Percentiles rank a stretch among this genome's conserved stretches.
Evolutionary conservation across 768 basidiomycete genomes (phyloP).

Genomic region (Dendrothele bispora): DNA sequence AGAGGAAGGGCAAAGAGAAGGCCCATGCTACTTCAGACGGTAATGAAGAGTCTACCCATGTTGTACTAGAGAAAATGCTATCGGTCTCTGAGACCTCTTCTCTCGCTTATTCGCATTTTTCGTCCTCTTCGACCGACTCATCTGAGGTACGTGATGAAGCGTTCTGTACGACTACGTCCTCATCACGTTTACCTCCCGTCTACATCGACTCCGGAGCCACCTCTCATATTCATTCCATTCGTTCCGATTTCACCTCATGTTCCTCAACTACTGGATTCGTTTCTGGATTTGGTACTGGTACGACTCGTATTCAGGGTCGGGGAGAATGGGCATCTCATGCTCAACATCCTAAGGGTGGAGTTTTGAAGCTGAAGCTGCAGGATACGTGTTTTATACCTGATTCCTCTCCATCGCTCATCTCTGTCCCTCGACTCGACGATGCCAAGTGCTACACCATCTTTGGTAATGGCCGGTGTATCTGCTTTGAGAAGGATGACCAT

Average conservation of each 20-base stretch:
- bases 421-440: conserved; percentile 10
- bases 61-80: too few species aligned
- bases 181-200: conserved; percentile 7
- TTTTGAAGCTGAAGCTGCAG: conserved; percentile 4
- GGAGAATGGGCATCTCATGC: conserved; percentile 6
- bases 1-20: too few species aligned
- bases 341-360: conserved; percentile 3
- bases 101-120: too few species aligned
- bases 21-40: too few species aligned
- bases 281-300: conserved; percentile 12
- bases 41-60: too few species aligned
- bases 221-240: conserved; percentile 9
- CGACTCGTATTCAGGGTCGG: conserved; percentile 11
- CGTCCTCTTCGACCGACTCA: too few species aligned
- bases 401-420: conserved; percentile 12
- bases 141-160: too few species aligned
- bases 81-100: too few species aligned
- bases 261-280: background rate
- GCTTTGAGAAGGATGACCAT: conserved; percentile 9
- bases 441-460: conserved; percentile 12
- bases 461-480: conserved; percentile 8
- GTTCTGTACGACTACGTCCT: too few species aligned
- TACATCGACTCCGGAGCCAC: conserved; percentile 14
- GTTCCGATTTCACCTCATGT: conserved; percentile 8
- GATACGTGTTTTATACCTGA: conserved; percentile 12